Conservation (phyloP, 495 filamentous ascomycete genomes). For the Podospora pseudoanserina region DNA sequence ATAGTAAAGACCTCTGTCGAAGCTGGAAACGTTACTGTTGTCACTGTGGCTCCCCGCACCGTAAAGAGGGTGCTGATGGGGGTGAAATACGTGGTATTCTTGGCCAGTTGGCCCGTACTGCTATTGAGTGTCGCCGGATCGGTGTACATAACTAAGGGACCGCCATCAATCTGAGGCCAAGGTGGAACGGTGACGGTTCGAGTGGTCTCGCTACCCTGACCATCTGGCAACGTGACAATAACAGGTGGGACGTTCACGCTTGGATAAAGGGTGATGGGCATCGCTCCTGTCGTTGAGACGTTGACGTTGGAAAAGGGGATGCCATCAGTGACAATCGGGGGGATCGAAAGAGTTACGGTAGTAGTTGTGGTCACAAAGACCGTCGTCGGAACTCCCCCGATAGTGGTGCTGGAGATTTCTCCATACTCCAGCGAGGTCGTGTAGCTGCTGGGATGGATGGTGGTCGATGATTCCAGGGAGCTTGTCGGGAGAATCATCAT, state of each 20-base stretch:
- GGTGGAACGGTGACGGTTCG: conserved; percentile 19
- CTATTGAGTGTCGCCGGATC: no score
- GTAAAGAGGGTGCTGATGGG: no score
- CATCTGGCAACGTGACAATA: conserved; percentile 9
- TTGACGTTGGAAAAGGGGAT: conserved; percentile 20
- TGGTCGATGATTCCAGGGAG: conserved; percentile 1
- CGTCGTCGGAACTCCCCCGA: not conserved
- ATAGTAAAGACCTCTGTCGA: not conserved
- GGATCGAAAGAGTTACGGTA: conserved; percentile 17
- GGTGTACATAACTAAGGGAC: not conserved
- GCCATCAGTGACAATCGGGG: conserved; percentile 6
- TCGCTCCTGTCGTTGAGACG: not conserved
- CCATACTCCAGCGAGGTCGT: conserved; percentile 26
- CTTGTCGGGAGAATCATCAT: conserved; percentile 24
- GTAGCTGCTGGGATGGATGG: conserved; percentile 14
- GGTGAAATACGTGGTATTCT: no score
- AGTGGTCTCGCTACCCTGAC: conserved; percentile 8
- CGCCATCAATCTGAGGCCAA: conserved; percentile 17
- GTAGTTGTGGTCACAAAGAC: conserved; percentile 19
- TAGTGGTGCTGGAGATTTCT: not conserved
- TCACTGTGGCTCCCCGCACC: not conserved
- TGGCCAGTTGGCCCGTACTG: no score
- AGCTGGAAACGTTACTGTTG: conserved; percentile 2
- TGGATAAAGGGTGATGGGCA: conserved; percentile 5
- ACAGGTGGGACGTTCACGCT: conserved; percentile 23